Percentiles rank a stretch among this genome's conserved stretches.
phyloP scores from a whole-genome alignment of 345 rosid genomes.

The Arabidopsis thaliana region TAIR10.1 NC_003075.7:9872501-9873000 shows the following conservation, averaged over 20 bases:
- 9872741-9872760: constrained; percentile 65
- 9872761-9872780: constrained; percentile 3
- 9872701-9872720: constrained; percentile 81
- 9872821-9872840: constrained; percentile 69
- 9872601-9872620: neutral
- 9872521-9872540: constrained; percentile 80
- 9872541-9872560: constrained; percentile 31
- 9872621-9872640: constrained; percentile 84
- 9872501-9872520: constrained; percentile 82
- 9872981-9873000: neutral
- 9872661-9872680: constrained; percentile 92
- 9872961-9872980: neutral
- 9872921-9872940: constrained; percentile 4
- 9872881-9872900: constrained; percentile 73
- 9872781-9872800: constrained; percentile 1
- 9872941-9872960: constrained; percentile 9
- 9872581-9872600: constrained; percentile 1
- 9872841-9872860: constrained; percentile 78
- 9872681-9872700: constrained; percentile 62
- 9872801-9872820: neutral
- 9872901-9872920: constrained; percentile 51
- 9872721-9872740: constrained; percentile 94
- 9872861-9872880: constrained; percentile 79
- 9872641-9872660: constrained; percentile 97
- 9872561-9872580: neutral